Base-by-base conservation (phyloP, 139 green algal species). In the Zygnema circumcarinatum region DNA sequence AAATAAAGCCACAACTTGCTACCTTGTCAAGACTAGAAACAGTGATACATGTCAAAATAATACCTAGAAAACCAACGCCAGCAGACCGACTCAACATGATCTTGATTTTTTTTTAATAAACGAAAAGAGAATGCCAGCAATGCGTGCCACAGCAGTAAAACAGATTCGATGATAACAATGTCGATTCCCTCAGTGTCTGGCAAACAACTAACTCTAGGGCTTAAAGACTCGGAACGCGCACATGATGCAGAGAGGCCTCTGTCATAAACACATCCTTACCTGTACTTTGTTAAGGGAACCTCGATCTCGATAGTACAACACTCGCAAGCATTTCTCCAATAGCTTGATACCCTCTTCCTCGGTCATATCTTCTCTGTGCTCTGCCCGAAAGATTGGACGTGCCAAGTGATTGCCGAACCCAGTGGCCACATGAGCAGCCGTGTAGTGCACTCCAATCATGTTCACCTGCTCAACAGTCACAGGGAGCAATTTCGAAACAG, bases 231-330 rank as follows among this genome's bases (percentile, higher is more conserved):
- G 29, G 25, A 72, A 25, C 54, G 25, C 29, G 54, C 54, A 81
- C 25, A 81, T 33, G 33, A 74, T 1, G 3, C 52, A 22, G 2
- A 67, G n/a, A 81, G 11, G 47, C 38, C 79, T 85, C n/a, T n/a
- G n/a, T n/a, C n/a, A n/a, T n/a, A n/a, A n/a, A n/a, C n/a, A n/a
- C n/a, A n/a, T n/a, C n/a, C n/a, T n/a, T n/a, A n/a, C 76, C 76
- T 89, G 84, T 20, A 89, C 52, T 83, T 93, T 93, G 87, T 93
- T 93, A 82, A 94, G 91, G 38, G 87, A 94, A 53, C 94, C 88
- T 92, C 98, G 98, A 93, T 99, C 97, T 41, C 97, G 93, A 94
- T 98, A 99, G 91, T 98, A 98, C 93, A 95, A 97, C 68, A 98
- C 95, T 79, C 86, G 90, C 73, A 99, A 93, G 2, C 92, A 94